These are phyloP conservation scores for Flueggea neowawraea DNA, from an alignment of 441 rosid species.

Conservation along the genomic window DNA sequence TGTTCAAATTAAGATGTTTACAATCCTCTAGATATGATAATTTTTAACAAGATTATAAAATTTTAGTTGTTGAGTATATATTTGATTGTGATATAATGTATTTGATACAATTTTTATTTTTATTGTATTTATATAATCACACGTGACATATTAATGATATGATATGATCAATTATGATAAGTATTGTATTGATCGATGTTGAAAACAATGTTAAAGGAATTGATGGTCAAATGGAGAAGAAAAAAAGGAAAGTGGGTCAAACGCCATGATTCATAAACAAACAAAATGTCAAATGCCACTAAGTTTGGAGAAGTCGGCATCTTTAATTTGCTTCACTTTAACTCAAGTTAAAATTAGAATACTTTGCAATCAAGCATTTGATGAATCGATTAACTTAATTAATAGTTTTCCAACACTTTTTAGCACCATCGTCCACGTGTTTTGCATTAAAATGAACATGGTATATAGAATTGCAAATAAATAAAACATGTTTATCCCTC, in stretches of 20 bases:
- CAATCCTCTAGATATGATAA: too few species aligned
- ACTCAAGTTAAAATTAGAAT: constrained; percentile 10
- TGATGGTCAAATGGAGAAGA: constrained; percentile 6
- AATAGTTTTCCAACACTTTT: constrained; percentile 13
- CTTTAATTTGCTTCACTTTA: constrained; percentile 19
- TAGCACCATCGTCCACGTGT: constrained; percentile 33
- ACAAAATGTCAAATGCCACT: constrained; percentile 26
- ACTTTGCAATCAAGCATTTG: constrained; percentile 8
- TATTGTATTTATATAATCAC: not conserved
- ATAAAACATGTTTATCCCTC: constrained; percentile 7
- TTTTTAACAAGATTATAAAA: too few species aligned
- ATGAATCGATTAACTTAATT: not conserved
- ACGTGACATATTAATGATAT: not conserved
- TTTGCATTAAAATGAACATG: constrained; percentile 4
- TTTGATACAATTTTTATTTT: too few species aligned
- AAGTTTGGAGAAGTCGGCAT: constrained; percentile 11
- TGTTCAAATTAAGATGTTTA: too few species aligned
- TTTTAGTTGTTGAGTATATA: too few species aligned
- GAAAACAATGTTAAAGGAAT: constrained; percentile 17
- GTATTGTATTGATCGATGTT: constrained; percentile 13
- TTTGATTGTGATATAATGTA: too few species aligned
- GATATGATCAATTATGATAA: not conserved
- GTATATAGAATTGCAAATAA: not conserved
- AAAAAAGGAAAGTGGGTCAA: constrained; percentile 21
- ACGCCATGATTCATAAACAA: constrained; percentile 10